These are phyloP conservation scores for Plasmodium gonderi DNA, from an alignment of 169 alveolate species.

Conservation along the genomic window DNA sequence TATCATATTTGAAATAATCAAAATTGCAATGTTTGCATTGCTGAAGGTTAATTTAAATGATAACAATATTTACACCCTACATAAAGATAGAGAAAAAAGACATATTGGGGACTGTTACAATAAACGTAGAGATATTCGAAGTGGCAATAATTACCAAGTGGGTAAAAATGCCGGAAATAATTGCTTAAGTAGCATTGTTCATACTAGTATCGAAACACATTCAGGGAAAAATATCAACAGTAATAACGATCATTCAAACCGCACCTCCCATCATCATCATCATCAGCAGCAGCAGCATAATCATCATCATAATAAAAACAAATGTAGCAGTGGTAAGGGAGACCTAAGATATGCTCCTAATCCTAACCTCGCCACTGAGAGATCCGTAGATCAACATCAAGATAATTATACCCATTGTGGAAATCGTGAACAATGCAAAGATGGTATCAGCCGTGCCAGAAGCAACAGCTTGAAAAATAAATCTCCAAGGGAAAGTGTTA, in stretches of 20 bases:
- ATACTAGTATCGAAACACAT: not conserved
- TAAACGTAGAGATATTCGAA: not conserved
- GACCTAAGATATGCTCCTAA: not conserved
- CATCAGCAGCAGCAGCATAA: not conserved
- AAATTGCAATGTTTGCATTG: conserved; percentile 70
- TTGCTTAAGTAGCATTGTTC: not conserved
- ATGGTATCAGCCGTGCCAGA: not conserved
- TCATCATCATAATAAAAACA: not conserved
- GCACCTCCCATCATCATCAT: not conserved
- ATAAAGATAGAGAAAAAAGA: not conserved
- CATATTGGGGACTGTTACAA: not conserved
- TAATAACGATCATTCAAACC: not conserved
- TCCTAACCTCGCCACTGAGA: not conserved
- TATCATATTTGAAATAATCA: conserved; percentile 60
- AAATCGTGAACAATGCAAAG: too few relatives aligned
- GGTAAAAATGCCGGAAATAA: not conserved
- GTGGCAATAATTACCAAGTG: not conserved
- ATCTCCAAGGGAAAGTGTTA: not conserved
- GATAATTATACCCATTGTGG: not conserved
- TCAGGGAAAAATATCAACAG: not conserved
- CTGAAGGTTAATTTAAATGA: conserved; percentile 70
- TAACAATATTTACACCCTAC: conserved; percentile 56
- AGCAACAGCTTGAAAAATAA: not conserved
- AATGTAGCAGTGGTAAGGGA: not conserved
- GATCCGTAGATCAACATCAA: not conserved